phyloP scores from a whole-genome alignment of 257 asterid genomes.

The Fraxinus americana region DNA sequence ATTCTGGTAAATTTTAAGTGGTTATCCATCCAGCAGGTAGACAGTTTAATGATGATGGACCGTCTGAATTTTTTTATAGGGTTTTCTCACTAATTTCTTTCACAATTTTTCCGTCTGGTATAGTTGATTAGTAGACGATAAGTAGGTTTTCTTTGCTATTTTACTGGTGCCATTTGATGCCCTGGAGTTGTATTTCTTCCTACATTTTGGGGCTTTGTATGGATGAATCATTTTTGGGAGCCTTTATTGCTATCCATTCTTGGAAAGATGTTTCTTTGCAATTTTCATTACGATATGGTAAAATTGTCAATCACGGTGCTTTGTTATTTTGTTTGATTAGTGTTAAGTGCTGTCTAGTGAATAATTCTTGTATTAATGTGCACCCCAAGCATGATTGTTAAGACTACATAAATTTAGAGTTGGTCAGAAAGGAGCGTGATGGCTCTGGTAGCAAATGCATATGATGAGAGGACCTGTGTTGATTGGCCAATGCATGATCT shows the following conservation, averaged over 20 bases:
- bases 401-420: too few relatives aligned
- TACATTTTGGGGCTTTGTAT: conserved; percentile 5
- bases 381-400: too few relatives aligned
- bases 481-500: background rate
- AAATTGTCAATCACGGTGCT: background rate
- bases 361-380: too few relatives aligned
- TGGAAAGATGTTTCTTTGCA: background rate
- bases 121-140: conserved; percentile 31
- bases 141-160: conserved; percentile 27
- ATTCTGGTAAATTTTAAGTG: conserved; percentile 8
- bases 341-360: background rate
- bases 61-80: conserved; percentile 24
- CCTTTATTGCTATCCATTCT: background rate
- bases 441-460: background rate
- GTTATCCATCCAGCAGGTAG: background rate
- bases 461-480: conserved; percentile 7
- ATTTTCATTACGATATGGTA: background rate
- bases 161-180: conserved; percentile 13
- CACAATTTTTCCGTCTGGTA: conserved; percentile 30
- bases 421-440: background rate
- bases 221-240: background rate
- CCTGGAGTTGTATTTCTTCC: conserved; percentile 14
- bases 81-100: conserved; percentile 26
- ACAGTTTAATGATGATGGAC: conserved; percentile 17
- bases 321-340: background rate